These are phyloP conservation scores for Plasmodium knowlesi DNA, from an alignment of 169 alveolate genomes.

Conservation along the genomic window DNA sequence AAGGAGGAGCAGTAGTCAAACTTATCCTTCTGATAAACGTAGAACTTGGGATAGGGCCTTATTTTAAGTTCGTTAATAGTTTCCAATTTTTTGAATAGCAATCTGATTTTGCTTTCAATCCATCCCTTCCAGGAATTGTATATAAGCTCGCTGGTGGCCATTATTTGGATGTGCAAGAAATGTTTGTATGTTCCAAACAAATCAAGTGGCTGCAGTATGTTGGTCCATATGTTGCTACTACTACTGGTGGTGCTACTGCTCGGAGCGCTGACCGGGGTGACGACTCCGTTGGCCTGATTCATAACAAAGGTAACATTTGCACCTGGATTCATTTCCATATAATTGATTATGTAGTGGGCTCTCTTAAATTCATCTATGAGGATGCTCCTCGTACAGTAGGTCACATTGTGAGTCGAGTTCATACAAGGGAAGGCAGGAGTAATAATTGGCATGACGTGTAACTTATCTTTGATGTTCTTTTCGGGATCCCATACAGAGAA, in stretches of 20 bases:
- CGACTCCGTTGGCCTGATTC: slow-evolving; percentile 12
- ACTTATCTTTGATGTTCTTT: slow-evolving; percentile 88
- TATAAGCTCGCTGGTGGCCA: slow-evolving; percentile 85
- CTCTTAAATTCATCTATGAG: slow-evolving; percentile 93
- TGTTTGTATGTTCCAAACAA: slow-evolving; percentile 85
- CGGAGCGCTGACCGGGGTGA: not conserved
- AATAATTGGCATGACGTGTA: slow-evolving; percentile 95
- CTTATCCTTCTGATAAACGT: slow-evolving; percentile 40
- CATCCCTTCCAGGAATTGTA: slow-evolving; percentile 89
- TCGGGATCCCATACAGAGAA: slow-evolving; percentile 95
- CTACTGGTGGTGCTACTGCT: not conserved
- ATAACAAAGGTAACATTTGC: not conserved
- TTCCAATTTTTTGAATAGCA: slow-evolving; percentile 86
- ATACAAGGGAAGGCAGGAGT: slow-evolving; percentile 99
- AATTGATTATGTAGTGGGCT: slow-evolving; percentile 79
- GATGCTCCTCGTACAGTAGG: slow-evolving; percentile 93
- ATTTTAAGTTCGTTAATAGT: slow-evolving; percentile 82
- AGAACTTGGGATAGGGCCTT: slow-evolving; percentile 86
- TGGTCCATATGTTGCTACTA: slow-evolving; percentile 79
- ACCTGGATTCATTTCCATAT: slow-evolving; percentile 75
- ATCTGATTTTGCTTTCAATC: slow-evolving; percentile 88
- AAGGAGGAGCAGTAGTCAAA: slow-evolving; percentile 44
- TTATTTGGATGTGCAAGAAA: slow-evolving; percentile 85
- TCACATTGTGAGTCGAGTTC: slow-evolving; percentile 97
- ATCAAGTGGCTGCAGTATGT: slow-evolving; percentile 82